phyloP scores from a whole-genome alignment of 441 rosid genomes.

The Erodium moschatum region DNA sequence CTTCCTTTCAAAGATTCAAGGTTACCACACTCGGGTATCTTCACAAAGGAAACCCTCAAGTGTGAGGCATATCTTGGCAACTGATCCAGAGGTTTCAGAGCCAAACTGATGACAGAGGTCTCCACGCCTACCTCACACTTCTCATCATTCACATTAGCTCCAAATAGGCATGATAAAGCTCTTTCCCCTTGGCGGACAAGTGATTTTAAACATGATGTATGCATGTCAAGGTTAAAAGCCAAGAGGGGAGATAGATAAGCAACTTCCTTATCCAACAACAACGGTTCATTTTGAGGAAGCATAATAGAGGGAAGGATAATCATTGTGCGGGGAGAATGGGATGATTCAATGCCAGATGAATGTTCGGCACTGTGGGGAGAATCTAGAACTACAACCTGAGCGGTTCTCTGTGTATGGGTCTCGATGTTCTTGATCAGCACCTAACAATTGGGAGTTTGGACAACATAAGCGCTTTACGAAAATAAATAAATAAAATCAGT shows the following conservation, averaged over 20 bases:
- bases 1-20: constrained; percentile 51
- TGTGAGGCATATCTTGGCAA: constrained; percentile 77
- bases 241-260: constrained; percentile 71
- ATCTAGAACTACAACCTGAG: constrained; percentile 67
- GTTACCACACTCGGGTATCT: constrained; percentile 81
- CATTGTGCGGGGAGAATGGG: constrained; percentile 33
- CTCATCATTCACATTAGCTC: constrained; percentile 35
- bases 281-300: constrained; percentile 26
- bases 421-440: constrained; percentile 55
- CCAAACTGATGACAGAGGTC: constrained; percentile 37
- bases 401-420: constrained; percentile 43
- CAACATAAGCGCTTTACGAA: not conserved
- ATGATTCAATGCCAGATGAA: constrained; percentile 15
- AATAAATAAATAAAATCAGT: not conserved
- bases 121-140: constrained; percentile 23
- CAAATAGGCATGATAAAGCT: constrained; percentile 46
- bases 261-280: constrained; percentile 34
- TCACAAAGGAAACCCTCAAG: constrained; percentile 72
- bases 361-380: constrained; percentile 39
- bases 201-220: constrained; percentile 56
- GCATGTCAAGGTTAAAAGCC: constrained; percentile 79
- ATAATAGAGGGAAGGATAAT: constrained; percentile 49
- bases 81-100: constrained; percentile 40
- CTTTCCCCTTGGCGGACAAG: constrained; percentile 54
- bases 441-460: constrained; percentile 26